These are phyloP conservation scores for Baorangia bicolor DNA, from an alignment of 768 basidiomycete genomes.

Conservation along the genomic window DNA sequence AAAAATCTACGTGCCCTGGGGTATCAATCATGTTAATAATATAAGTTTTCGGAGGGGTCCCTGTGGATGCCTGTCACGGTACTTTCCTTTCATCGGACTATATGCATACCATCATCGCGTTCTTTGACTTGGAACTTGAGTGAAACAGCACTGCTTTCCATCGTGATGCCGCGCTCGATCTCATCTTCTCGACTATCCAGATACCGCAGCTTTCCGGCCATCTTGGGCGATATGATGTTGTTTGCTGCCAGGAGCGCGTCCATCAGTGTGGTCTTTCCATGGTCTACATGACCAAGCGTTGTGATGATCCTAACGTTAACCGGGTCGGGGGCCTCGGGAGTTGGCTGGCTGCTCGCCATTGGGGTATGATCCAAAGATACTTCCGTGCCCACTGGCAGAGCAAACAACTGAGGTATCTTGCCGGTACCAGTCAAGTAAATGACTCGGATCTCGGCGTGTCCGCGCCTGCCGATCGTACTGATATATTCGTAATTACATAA, in stretches of 20 bases:
- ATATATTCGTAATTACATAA: slow-evolving; percentile 3
- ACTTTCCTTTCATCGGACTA: slow-evolving; percentile 5
- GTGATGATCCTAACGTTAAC: slow-evolving; percentile 73
- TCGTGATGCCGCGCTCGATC: slow-evolving; percentile 96
- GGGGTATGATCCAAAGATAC: slow-evolving; percentile 1
- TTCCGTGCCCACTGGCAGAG: not conserved
- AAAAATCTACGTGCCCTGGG: slow-evolving; percentile 98
- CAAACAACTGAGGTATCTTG: not conserved
- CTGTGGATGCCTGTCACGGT: slow-evolving; percentile 44
- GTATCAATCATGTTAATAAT: slow-evolving; percentile 97
- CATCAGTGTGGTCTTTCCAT: slow-evolving; percentile 96
- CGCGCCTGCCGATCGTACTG: not conserved
- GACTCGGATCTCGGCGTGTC: not conserved
- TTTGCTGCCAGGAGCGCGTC: slow-evolving; percentile 95
- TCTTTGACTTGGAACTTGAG: slow-evolving; percentile 83
- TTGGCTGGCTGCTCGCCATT: slow-evolving; percentile 23
- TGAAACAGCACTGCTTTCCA: slow-evolving; percentile 97
- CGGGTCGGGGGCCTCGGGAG: slow-evolving; percentile 29
- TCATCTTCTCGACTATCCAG: slow-evolving; percentile 96
- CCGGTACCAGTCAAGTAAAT: not conserved
- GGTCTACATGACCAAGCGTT: slow-evolving; percentile 88
- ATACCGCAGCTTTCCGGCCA: slow-evolving; percentile 97
- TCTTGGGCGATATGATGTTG: slow-evolving; percentile 90
- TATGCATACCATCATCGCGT: slow-evolving; percentile 57
- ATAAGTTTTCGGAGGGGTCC: slow-evolving; percentile 63